These are phyloP conservation scores for Colletotrichum chrysophilum DNA, from an alignment of 2,329 filamentous ascomycete genomes.

Conservation along the genomic window DNA sequence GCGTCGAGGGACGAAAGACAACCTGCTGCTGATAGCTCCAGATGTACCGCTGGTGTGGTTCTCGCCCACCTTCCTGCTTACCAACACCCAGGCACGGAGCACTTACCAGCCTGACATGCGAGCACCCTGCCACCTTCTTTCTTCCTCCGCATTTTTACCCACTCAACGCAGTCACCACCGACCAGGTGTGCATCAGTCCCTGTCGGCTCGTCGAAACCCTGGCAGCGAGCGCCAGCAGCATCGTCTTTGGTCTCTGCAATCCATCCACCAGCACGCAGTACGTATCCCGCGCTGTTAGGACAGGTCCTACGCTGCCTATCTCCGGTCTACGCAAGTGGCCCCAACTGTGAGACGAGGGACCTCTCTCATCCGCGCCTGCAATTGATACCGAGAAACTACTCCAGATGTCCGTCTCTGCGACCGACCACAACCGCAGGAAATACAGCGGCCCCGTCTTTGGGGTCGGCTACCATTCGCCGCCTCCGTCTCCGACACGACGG, in stretches of 20 bases:
- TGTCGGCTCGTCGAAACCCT: neutral
- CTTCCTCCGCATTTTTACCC: neutral
- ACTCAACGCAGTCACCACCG: neutral
- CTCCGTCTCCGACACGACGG: neutral
- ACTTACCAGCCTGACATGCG: slow-evolving; percentile 11
- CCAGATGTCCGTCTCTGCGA: neutral
- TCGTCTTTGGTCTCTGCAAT: neutral
- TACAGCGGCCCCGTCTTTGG: neutral
- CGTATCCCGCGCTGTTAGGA: neutral
- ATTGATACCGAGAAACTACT: neutral
- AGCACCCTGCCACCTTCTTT: slow-evolving; percentile 3
- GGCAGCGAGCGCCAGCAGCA: neutral
- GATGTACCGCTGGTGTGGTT: neutral
- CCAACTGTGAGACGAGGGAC: neutral
- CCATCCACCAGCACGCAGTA: neutral
- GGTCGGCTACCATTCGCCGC: neutral
- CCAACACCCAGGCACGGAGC: slow-evolving; percentile 18
- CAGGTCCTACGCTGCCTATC: neutral
- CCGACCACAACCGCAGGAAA: neutral
- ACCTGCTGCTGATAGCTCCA: neutral
- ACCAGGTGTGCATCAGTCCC: neutral
- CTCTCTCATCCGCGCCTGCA: neutral
- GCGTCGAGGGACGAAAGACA: neutral
- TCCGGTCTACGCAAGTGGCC: neutral
- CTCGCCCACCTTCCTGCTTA: slow-evolving; percentile 9